Evolutionary conservation across 352 stramenopile genomes (phyloP), one percentile per base, ranked within the genome.

Genomic region (Phytophthora multivora): DNA sequence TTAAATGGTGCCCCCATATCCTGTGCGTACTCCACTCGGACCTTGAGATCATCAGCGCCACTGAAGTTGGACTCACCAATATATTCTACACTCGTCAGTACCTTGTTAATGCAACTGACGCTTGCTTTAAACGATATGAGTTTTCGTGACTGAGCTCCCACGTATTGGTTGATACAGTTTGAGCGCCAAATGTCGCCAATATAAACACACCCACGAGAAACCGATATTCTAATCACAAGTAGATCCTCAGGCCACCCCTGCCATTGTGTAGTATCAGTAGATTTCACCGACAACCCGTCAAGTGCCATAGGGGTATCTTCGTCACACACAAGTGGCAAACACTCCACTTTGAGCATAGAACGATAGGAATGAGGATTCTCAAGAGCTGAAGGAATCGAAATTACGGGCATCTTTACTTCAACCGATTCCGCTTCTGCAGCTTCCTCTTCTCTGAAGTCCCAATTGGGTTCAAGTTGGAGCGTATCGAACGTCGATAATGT

Each of bases 301-400:
- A 92, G 59, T 1, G 36, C 25, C 18, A 59, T 55, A 21, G 55
- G 28, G 0, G 51, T 50, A 59, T 92, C 83, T 71, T 92, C 80
- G 2, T 69, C 53, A 4, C 74, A 66, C 5, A 57, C 40, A 4
- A 92, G 35, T 2, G 75, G 69, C n/a, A 71, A 50, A 19, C 82
- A 88, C 25, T 69, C 51, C 5, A 79, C 21, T n/a, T 79, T 67
- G 9, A 80, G 43, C 2, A 51, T 48, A 1, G 77, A 87, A 5
- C 86, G 56, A 26, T 80, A 86, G 0, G 21, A 23, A 23, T 23
- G 21, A 23, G 65, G 36, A 23, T 84, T 38, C 4, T 69, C 39
- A 3, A 76, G 33, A 11, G 31, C 49, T 7, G 63, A 33, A 1
- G 72, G 66, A 13, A 89, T 73, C 26, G 50, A 50, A 19, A 89